A percentile compares a stretch with the other conserved stretches of the same genome.
These are phyloP conservation scores for Crataegus laevigata DNA, from an alignment of 306 rosid species.

Conservation along the genomic window DNA sequence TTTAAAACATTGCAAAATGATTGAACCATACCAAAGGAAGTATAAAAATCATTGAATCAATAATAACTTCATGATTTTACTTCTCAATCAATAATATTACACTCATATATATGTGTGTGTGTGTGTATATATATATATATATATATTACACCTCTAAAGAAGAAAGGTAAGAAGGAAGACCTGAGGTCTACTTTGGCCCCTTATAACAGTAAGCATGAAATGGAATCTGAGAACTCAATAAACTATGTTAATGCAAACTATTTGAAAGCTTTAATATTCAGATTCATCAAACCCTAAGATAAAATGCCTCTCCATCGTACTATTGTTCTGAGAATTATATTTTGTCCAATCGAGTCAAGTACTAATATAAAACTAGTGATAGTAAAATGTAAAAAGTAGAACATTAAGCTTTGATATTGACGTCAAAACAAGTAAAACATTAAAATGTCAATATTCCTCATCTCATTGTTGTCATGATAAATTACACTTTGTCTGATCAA, in stretches of 20 bases:
- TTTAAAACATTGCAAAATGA: no score
- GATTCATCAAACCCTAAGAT: background rate
- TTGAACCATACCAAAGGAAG: background rate
- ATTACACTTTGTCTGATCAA: constrained; percentile 1
- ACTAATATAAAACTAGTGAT: background rate
- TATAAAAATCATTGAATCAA: background rate
- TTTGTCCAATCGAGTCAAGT: background rate
- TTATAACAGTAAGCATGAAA: background rate
- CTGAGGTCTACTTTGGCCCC: background rate
- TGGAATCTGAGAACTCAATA: background rate
- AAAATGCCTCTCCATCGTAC: background rate
- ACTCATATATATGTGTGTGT: no score
- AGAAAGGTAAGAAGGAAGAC: background rate
- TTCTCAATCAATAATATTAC: no score
- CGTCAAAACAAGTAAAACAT: background rate
- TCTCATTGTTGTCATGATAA: background rate
- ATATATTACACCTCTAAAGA: background rate
- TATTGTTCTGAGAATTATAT: background rate
- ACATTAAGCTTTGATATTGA: background rate
- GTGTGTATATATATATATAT: no score
- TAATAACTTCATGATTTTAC: no score
- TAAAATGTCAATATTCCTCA: background rate
- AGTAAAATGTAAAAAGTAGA: background rate
- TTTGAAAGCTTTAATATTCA: background rate
- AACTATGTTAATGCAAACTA: background rate